Evolutionary conservation across 768 basidiomycete genomes (phyloP), one percentile per base, ranked within the genome.

Genomic region (Bullera alba): DNA sequence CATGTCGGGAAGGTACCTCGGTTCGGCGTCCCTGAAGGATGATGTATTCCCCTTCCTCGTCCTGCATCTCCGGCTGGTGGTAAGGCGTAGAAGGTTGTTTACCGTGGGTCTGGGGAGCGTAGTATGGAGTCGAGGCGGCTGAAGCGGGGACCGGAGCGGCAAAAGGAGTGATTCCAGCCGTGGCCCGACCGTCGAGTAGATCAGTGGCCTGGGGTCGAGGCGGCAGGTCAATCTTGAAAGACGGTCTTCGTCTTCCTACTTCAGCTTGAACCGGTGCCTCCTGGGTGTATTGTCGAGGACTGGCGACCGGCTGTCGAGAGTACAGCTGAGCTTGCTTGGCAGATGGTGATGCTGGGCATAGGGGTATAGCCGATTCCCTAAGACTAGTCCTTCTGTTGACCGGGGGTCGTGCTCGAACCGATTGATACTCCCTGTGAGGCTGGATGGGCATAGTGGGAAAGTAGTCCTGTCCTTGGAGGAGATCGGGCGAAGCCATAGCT

Each of bases 221-320:
- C 2, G 54, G 54, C 25, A 56, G 29, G 27, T 56, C 54, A 29
- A 56, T 56, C 23, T 51, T 56, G 49, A 56, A 56, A 14, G 54
- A 56, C 5, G 54, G 54, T 43, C 54, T 28, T 37, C 46, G 47
- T n/a, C 44, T 47, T n/a, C 1, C 15, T 4, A 4, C 16, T 51
- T 44, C 10, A 35, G 28, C 14, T n/a, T n/a, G n/a, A 42, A 10
- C 12, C 22, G 26, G 30, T 22, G 23, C 1, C 21, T n/a, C 41
- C 42, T 5, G 6, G n/a, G 12, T 27, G n/a, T 4, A 23, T 16
- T 17, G 10, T 14, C 17, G 35, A 16, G 22, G 32, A 8, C 41
- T 30, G 17, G 19, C 6, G 34, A 23, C 1, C 7, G n/a, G 15
- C 21, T 6, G 16, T 43, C 21, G 27, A 46, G 32, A 22, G 42